Percentiles rank a stretch among this genome's conserved stretches.
Evolutionary conservation across 129 eudicot species (phyloP).

Genomic region (Apium graveolens): DNA sequence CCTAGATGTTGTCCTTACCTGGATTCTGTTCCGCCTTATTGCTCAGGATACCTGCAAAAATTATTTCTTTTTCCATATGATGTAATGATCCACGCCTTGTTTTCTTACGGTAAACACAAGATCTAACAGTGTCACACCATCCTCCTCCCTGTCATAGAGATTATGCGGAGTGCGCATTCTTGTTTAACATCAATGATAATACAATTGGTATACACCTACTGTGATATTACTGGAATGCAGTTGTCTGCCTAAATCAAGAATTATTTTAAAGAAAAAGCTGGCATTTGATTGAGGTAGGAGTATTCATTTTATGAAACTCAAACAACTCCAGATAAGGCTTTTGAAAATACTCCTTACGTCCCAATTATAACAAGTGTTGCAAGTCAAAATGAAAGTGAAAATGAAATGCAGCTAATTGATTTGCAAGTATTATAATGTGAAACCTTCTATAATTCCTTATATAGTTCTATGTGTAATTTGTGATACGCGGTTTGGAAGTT

Average conservation of each 20-base stretch:
- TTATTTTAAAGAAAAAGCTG: background rate
- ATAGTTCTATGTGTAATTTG: background rate
- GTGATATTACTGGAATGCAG: background rate
- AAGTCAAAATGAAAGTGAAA: background rate
- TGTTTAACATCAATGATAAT: constrained; percentile 2
- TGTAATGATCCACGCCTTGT: constrained; percentile 89
- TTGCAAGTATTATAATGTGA: background rate
- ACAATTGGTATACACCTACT: background rate
- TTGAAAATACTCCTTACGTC: background rate
- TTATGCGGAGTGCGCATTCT: background rate
- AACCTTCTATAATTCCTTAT: background rate
- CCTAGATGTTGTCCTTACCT: constrained; percentile 35
- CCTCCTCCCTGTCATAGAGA: constrained; percentile 82
- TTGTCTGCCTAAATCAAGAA: background rate
- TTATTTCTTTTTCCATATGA: constrained; percentile 54
- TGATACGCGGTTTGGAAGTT: background rate
- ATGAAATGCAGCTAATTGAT: background rate
- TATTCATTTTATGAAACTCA: background rate
- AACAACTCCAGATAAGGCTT: background rate
- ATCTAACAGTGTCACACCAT: constrained; percentile 76
- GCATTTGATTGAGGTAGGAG: background rate
- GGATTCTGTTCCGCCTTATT: constrained; percentile 93
- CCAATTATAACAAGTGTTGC: background rate
- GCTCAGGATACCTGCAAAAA: constrained; percentile 87
- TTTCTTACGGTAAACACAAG: constrained; percentile 91